Base-by-base conservation (phyloP, 2,329 filamentous ascomycete genomes). In the Gremmenia infestans region DNA sequence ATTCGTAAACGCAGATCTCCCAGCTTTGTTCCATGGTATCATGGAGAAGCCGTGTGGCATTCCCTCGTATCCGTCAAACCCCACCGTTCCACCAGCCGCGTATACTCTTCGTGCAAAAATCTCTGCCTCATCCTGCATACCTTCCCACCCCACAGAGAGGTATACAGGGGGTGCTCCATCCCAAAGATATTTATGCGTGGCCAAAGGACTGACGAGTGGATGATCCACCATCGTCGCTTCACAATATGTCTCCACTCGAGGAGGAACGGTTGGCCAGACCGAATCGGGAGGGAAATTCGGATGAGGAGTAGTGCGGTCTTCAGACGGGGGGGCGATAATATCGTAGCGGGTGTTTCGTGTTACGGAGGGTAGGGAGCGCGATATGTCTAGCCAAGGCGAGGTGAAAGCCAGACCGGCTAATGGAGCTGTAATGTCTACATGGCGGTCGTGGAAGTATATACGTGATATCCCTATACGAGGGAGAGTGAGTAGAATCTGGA, bases 41-140 rank as follows among this genome's bases (percentile, higher is more conserved):
- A 45, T 45, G 19, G 42, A 45, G 28, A 53, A 53, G 14, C 50
- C 48, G 19, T 53, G 50, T 9, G 40, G 42, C 50, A 48, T 53
- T 8, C 23, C 17, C 40, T 53, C 50, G 23, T 47, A 53, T 17
- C 43, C 50, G 14, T 53, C 39, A n/a, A 53, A 47, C 4, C 43
- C 28, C 2, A 53, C 42, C 5, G 50, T n/a, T n/a, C 43, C 50
- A 2, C 42, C 17, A 14, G 43, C 39, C 3, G 2, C 22, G 15
- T 23, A 36, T 3, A 43, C 50, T 15, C 39, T 47, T 28, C 25
- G 23, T 12, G 28, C 50, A 47, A 53, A 15, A 11, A 53, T 9
- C 28, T 53, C 43, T 22, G 36, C 40, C 19, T 32, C 50, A 39
- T 53, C 50, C 15, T 36, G 12, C 14, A 39, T 39, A 14, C 43